Percentiles rank a stretch among this genome's conserved stretches.
phyloP scores from a whole-genome alignment of 495 filamentous ascomycete species.

The Tuber umbilicatum region DNA sequence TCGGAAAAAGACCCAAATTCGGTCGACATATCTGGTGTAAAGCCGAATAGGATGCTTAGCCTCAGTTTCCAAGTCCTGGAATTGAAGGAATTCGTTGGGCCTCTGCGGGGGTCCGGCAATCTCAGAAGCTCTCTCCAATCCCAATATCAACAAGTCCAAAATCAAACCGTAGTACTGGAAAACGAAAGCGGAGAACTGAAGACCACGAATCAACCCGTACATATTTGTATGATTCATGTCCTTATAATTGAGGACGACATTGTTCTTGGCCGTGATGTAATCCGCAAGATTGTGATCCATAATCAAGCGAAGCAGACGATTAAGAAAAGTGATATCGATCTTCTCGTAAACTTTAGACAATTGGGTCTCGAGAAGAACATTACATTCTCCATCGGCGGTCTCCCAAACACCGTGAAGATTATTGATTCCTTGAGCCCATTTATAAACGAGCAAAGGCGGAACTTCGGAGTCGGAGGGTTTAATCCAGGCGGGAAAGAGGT shows the following conservation, averaged over 20 bases:
- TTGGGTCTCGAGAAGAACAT: conserved; percentile 98
- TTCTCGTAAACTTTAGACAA: conserved; percentile 99
- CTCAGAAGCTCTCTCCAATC: conserved; percentile 88
- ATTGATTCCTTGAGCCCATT: conserved; percentile 99
- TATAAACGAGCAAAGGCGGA: conserved; percentile 92
- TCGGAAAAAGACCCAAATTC: conserved; percentile 95
- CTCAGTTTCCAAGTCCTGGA: conserved; percentile 83
- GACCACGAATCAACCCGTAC: conserved; percentile 94
- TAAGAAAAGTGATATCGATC: conserved; percentile 93
- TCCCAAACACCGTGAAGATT: conserved; percentile 98
- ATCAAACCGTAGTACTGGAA: conserved; percentile 99
- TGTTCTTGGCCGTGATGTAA: conserved; percentile 99
- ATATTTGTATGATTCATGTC: conserved; percentile 99
- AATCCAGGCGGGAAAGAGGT: conserved; percentile 98
- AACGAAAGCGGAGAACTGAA: conserved; percentile 96
- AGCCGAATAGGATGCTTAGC: conserved; percentile 89
- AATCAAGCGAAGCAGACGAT: conserved; percentile 85
- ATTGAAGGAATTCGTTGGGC: conserved; percentile 98
- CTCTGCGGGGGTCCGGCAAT: conserved; percentile 94
- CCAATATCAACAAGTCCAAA: conserved; percentile 86
- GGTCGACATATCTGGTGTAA: conserved; percentile 96
- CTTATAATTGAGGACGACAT: conserved; percentile 98
- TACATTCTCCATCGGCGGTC: conserved; percentile 89
- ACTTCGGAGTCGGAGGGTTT: conserved; percentile 99
- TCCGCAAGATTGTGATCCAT: conserved; percentile 99